Base-by-base conservation (phyloP, 306 rosid genomes). In the Lablab purpureus region DNA sequence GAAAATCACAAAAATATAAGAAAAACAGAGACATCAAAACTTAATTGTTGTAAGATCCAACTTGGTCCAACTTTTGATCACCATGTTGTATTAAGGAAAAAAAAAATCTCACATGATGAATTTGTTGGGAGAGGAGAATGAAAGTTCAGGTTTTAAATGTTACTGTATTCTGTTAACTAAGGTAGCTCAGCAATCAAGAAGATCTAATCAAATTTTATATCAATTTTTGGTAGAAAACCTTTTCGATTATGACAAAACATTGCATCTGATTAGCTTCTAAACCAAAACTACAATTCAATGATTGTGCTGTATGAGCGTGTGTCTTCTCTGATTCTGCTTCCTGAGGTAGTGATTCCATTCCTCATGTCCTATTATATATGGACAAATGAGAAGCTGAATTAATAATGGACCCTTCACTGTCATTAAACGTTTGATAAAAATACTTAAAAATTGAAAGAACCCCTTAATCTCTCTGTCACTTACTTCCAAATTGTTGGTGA, bases 321-420 rank as follows among this genome's bases (percentile, higher is more conserved):
- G 46, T 37, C 80, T 43, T 43, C 22, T 67, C 66, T 81, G 45
- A 80, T 43, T 55, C 22, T 67, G 4, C 47, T 73, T 73, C 40
- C 41, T 45, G 1, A 30, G 28, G 41, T 28, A 65, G 73, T 10
- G 80, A 28, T 74, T 66, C 25, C 65, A 54, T 54, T 73, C 71
- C 52, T 54, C 15, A 19, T 14, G 54, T 41, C 54, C 27, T 72
- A 22, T 28, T 64, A 45, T 10, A 66, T 55, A 55, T 28, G 70
- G 71, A 81, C 70, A 74, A 73, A 73, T 64, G 27, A 80, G 84
- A 81, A 81, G 71, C 23, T 74, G 7, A 22, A 45, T 47, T 67
- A 67, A 67, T 74, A 13, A 74, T 52, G 71, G 52, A 55, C 71
- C 75, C 30, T 0, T 66, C 30, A 14, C 32, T 37, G 2, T 23